These are phyloP conservation scores for Castanea mollissima DNA, from an alignment of 306 rosid genomes.

Conservation along the genomic window DNA sequence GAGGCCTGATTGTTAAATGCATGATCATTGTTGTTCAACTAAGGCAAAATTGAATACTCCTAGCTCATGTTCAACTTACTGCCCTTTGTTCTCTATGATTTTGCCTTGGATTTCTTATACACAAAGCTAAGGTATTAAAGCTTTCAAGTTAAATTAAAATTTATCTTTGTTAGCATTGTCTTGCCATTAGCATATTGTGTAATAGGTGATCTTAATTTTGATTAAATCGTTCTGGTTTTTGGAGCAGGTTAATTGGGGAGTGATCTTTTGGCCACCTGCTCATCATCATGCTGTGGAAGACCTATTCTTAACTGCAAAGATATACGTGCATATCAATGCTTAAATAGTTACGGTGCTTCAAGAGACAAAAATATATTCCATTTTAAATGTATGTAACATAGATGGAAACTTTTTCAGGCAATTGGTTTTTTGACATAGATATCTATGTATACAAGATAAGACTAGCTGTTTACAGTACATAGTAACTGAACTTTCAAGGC, in stretches of 20 bases:
- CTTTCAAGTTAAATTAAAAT: not conserved
- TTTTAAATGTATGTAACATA: no score
- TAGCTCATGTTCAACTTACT: not conserved
- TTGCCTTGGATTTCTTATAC: not conserved
- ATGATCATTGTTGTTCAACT: not conserved
- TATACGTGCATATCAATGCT: no score
- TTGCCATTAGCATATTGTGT: not conserved
- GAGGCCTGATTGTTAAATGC: slow-evolving; percentile 14
- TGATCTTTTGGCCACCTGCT: not conserved
- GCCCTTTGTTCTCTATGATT: not conserved
- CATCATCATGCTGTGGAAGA: slow-evolving; percentile 7
- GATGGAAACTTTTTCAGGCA: no score
- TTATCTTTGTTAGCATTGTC: not conserved
- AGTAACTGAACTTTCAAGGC: no score
- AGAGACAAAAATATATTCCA: not conserved
- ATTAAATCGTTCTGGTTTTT: no score
- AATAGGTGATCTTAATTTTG: no score
- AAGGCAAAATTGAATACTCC: not conserved
- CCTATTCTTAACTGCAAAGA: not conserved
- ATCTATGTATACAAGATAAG: no score
- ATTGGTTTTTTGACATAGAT: no score
- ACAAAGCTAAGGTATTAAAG: slow-evolving; percentile 19
- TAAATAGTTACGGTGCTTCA: no score
- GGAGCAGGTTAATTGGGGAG: slow-evolving; percentile 1
- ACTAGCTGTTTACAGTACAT: no score